Evolutionary conservation across 441 rosid species (phyloP).

Genomic region (Populus hybrid): DNA sequence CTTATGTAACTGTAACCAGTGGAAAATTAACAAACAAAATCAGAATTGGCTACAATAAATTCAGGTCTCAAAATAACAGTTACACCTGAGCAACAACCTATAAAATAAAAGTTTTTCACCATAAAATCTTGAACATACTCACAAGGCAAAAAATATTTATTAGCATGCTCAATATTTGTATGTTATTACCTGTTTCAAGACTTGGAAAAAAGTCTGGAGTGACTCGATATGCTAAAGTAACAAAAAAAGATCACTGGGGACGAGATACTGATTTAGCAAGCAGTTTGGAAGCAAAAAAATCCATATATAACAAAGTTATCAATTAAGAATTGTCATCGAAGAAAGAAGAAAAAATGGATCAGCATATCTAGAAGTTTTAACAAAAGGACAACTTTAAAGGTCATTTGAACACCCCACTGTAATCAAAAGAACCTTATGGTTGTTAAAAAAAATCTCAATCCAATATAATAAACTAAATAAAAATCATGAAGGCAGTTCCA

Average conservation of each 20-base stretch:
- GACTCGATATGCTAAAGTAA: neutral
- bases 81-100: neutral
- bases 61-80: constrained; percentile 1
- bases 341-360: neutral
- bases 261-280: neutral
- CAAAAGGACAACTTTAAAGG: neutral
- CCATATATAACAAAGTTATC: neutral
- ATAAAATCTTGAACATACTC: neutral
- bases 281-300: neutral
- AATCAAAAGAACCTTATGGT: neutral
- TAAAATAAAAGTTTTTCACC: neutral
- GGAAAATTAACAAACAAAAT: neutral
- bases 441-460: neutral
- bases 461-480: neutral
- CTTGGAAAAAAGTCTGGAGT: neutral
- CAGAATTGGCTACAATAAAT: neutral
- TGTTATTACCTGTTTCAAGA: neutral
- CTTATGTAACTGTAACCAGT: neutral
- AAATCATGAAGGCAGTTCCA: neutral
- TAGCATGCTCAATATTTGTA: neutral
- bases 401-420: neutral
- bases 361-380: neutral
- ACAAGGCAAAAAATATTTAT: neutral
- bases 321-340: neutral
- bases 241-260: neutral